These are phyloP conservation scores for Sphagnurus paluster DNA, from an alignment of 1,284 basidiomycete species.

Conservation along the genomic window DNA sequence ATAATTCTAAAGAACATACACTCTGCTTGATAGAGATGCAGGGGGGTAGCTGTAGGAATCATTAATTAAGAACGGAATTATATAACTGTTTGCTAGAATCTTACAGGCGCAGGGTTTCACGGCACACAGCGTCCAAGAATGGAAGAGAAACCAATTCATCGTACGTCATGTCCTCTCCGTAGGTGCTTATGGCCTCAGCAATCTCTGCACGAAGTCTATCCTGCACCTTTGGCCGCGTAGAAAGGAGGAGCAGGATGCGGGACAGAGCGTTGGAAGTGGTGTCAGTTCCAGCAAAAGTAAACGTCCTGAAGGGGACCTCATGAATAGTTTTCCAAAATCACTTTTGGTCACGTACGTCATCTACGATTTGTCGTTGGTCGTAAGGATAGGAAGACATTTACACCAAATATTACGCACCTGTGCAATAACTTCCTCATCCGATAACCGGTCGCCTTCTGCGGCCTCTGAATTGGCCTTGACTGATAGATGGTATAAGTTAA, in stretches of 20 bases:
- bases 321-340: not conserved
- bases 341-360: constrained; percentile 34
- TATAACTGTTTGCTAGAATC: not conserved
- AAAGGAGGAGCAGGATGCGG: constrained; percentile 37
- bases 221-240: constrained; percentile 37
- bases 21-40: constrained; percentile 7
- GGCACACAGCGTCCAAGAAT: constrained; percentile 39
- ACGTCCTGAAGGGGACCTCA: constrained; percentile 27
- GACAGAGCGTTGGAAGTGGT: constrained; percentile 43
- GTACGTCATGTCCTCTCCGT: constrained; percentile 29
- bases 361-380: constrained; percentile 20
- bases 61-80: not conserved
- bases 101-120: constrained; percentile 33
- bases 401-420: constrained; percentile 15
- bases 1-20: constrained; percentile 2
- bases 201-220: constrained; percentile 38
- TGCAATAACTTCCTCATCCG: constrained; percentile 18
- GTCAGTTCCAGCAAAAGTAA: constrained; percentile 48
- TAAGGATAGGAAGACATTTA: constrained; percentile 12
- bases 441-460: constrained; percentile 18
- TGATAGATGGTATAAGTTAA: constrained; percentile 9
- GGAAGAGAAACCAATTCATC: constrained; percentile 34
- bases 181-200: constrained; percentile 23
- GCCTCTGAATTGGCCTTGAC: constrained; percentile 29
- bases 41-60: constrained; percentile 12